A percentile compares a stretch with the other conserved stretches of the same genome.
These are phyloP conservation scores for Botrytis byssoidea DNA, from an alignment of 2,329 filamentous ascomycete genomes.

Conservation along the genomic window DNA sequence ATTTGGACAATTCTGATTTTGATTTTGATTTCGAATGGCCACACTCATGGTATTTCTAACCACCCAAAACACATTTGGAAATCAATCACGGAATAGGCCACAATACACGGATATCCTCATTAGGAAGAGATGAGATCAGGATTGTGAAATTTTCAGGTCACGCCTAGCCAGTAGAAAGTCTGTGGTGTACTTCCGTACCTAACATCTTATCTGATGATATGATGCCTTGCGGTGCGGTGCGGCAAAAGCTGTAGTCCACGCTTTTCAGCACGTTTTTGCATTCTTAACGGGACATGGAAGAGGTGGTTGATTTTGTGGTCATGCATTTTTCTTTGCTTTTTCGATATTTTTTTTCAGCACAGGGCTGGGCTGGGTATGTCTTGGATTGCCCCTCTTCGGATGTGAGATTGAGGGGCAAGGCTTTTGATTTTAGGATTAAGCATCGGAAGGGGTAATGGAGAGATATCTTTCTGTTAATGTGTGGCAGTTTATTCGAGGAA, in stretches of 20 bases:
- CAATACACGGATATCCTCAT: background rate
- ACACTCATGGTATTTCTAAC: background rate
- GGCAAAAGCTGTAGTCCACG: conserved; percentile 1
- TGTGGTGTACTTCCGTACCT: background rate
- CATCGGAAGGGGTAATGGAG: background rate
- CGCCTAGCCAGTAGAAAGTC: background rate
- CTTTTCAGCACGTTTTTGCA: conserved; percentile 5
- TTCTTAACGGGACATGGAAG: background rate
- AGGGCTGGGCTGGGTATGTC: background rate
- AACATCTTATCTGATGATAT: background rate
- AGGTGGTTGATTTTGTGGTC: background rate
- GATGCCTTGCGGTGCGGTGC: background rate
- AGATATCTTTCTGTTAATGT: background rate
- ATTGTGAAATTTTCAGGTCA: background rate
- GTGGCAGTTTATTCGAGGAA: background rate
- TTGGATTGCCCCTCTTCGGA: conserved; percentile 2
- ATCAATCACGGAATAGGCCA: background rate
- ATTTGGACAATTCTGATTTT: background rate
- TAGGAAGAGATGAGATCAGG: background rate
- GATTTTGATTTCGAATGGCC: background rate
- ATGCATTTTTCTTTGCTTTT: background rate
- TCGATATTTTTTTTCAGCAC: background rate
- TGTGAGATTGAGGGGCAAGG: background rate
- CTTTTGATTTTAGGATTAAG: background rate
- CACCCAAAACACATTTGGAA: background rate